phyloP scores from a whole-genome alignment of 106 monocot species.

The Acanthochlamys bracteata region DNA sequence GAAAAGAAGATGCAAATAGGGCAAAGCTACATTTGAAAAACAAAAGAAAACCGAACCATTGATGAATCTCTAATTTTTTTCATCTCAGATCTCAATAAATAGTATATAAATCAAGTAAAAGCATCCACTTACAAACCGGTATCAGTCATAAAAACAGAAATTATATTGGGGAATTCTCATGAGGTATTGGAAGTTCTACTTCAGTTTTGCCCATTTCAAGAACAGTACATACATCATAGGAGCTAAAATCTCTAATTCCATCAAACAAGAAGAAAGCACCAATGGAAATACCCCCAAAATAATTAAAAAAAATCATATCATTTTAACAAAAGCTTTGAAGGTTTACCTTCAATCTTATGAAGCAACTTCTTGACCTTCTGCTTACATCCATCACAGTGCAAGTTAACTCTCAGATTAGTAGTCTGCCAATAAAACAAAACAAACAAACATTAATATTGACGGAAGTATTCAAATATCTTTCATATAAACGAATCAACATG shows the following conservation, averaged over 20 bases:
- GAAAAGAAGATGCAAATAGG: background rate
- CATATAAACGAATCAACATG: background rate
- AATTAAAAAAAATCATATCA: too few species aligned
- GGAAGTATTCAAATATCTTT: background rate
- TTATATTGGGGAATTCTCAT: too few species aligned
- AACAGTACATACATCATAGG: too few species aligned
- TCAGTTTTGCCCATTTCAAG: too few species aligned
- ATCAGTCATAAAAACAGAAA: too few species aligned
- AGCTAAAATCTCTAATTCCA: too few species aligned
- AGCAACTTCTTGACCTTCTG: conserved; percentile 36
- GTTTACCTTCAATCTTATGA: conserved; percentile 32
- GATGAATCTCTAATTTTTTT: background rate
- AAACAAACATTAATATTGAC: background rate
- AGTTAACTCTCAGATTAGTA: conserved; percentile 30
- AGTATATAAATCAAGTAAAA: too few species aligned
- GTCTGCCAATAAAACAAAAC: conserved; percentile 18
- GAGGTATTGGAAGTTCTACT: too few species aligned
- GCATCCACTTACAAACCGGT: too few species aligned
- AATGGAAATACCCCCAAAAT: too few species aligned
- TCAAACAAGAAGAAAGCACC: too few species aligned
- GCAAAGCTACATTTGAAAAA: background rate
- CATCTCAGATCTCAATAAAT: background rate
- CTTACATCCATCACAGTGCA: conserved; percentile 48
- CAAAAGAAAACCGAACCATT: background rate
- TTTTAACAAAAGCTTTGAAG: background rate